Evolutionary conservation across 345 rosid species (phyloP).

Genomic region (Passiflora organensis): DNA sequence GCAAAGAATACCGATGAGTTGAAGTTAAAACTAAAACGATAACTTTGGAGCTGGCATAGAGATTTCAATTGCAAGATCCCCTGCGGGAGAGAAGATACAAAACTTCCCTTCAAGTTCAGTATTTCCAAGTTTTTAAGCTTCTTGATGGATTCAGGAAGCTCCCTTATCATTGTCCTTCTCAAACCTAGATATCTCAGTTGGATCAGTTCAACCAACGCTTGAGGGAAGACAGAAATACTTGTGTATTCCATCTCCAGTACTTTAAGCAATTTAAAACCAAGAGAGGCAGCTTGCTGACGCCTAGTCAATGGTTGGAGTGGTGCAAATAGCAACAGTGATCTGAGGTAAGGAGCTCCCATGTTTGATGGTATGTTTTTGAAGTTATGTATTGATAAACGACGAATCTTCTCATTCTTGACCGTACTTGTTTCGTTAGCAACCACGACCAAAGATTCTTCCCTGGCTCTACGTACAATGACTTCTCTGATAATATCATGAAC

Average conservation of each 20-base stretch:
- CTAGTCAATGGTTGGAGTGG: neutral
- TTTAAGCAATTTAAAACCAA: neutral
- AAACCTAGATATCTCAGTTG: slow-evolving; percentile 6
- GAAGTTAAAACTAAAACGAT: neutral
- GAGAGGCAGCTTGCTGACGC: neutral
- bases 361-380: neutral
- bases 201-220: neutral
- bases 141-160: slow-evolving; percentile 8
- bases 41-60: slow-evolving; percentile 6
- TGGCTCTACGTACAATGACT: slow-evolving; percentile 1
- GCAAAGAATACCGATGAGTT: slow-evolving; percentile 1
- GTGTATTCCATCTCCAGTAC: slow-evolving; percentile 1
- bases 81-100: slow-evolving; percentile 3
- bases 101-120: slow-evolving; percentile 7
- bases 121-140: slow-evolving; percentile 12
- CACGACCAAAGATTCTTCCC: slow-evolving; percentile 6
- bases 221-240: neutral
- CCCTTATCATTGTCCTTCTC: slow-evolving; percentile 4
- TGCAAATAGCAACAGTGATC: neutral
- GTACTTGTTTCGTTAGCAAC: neutral
- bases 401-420: neutral
- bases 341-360: neutral
- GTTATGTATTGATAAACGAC: slow-evolving; percentile 3
- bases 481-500: slow-evolving; percentile 13
- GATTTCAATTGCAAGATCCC: slow-evolving; percentile 7